Evolutionary conservation across 805 yeast species (phyloP), one percentile per base, ranked within the genome.

Genomic region (Teunomyces funiuensis): DNA sequence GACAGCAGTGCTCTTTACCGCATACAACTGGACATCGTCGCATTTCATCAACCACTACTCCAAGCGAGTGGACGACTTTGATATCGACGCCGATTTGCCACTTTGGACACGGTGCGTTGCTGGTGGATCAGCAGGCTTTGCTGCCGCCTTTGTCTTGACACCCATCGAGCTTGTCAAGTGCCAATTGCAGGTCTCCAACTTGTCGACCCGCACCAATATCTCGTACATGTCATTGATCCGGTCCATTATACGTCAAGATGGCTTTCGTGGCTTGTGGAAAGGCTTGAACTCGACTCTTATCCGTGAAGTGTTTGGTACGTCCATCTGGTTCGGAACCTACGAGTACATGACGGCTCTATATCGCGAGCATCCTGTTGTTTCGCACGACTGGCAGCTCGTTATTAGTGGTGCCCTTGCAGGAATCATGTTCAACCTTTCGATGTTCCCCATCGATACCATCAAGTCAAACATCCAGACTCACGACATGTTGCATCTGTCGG

Each of bases 101-200:
- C 44, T 80, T 16, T 54, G 65, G 33, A 62, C 73, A 25, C 72
- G 82, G 14, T 63, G 87, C 28, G 44, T 71, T 0, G 79, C 90
- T 51, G 98, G 98, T 38, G 95, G 84, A 3, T 66, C 84, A 36
- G 80, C 93, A 31, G 98, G 98, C 4, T 69, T 88, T 7, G 73
- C 81, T 30, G 90, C 96, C 0, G 83, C 96, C 17, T 83, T 83
- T 55, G 79, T 88, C 5, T 66, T 91, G 43, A 89, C 97, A 0
- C 98, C 98, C 0, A 82, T 91, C n/a, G 98, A 91, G 60, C 69
- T 91, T 44, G 72, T 91, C 52, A 91, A 91, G 60, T 90, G 97
- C 63, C 82, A 82, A 55, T 65, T 90, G 57, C 98, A 91, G 62
- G 95, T 91, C 14, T 54, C 62, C 18, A 69, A 69, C 43, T 40